A percentile compares a stretch with the other conserved stretches of the same genome.
phyloP scores from a whole-genome alignment of 148 eudicot genomes.

The Nepenthes mirabilis region DNA sequence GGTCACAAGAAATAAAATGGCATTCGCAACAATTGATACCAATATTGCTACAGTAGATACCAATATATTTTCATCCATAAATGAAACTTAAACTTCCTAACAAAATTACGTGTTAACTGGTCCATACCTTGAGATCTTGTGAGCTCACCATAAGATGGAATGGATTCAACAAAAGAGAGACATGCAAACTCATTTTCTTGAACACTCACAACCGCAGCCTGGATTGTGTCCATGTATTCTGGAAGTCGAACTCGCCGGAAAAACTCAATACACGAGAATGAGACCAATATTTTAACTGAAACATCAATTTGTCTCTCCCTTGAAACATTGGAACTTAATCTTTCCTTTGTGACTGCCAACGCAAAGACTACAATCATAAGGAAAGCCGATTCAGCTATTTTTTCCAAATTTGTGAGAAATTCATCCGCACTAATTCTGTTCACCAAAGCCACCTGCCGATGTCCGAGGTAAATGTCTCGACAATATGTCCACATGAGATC shows the following conservation, averaged over 20 bases:
- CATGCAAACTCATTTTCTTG: conserved; percentile 69
- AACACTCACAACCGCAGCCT: conserved; percentile 36
- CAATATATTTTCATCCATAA: neutral
- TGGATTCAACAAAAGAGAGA: conserved; percentile 59
- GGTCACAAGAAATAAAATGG: too few relatives aligned
- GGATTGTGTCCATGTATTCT: conserved; percentile 80
- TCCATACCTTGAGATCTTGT: conserved; percentile 45
- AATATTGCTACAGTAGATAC: too few relatives aligned
- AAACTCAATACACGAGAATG: conserved; percentile 87
- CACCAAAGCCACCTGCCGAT: conserved; percentile 44
- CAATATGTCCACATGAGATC: conserved; percentile 65
- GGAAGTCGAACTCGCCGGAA: conserved; percentile 80
- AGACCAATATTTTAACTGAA: conserved; percentile 56
- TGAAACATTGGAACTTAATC: conserved; percentile 25
- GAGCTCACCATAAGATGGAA: conserved; percentile 69
- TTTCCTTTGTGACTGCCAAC: conserved; percentile 68
- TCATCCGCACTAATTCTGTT: conserved; percentile 41
- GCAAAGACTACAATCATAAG: conserved; percentile 92
- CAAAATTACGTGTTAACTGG: neutral
- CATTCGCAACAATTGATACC: too few relatives aligned
- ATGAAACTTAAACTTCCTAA: neutral
- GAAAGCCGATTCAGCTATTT: conserved; percentile 85
- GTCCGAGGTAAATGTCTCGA: conserved; percentile 55
- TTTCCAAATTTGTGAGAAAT: conserved; percentile 56
- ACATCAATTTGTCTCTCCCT: conserved; percentile 32